Evolutionary conservation across 768 basidiomycete species (phyloP).

Genomic region (Pisolithus albus): DNA sequence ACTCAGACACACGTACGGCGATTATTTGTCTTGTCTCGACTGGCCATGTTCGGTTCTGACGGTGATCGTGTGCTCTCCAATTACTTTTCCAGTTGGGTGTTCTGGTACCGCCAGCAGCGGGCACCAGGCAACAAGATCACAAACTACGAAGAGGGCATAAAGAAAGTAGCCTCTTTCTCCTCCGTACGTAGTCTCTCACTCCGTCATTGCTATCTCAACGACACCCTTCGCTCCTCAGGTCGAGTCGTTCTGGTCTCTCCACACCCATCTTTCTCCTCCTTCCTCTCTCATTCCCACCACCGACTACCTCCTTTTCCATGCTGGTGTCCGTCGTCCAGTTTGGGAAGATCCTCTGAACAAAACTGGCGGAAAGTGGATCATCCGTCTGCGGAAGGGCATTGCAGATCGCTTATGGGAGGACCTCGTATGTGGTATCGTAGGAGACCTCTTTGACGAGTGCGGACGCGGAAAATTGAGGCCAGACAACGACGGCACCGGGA

Average conservation of each 20-base stretch:
- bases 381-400: constrained; percentile 86
- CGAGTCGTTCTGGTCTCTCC: constrained; percentile 93
- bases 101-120: constrained; percentile 89
- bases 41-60: constrained; percentile 10
- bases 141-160: constrained; percentile 93
- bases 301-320: constrained; percentile 90
- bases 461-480: constrained; percentile 26
- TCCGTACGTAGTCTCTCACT: constrained; percentile 49
- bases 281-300: constrained; percentile 82
- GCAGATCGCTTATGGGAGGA: constrained; percentile 91
- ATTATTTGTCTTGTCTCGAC: constrained; percentile 29
- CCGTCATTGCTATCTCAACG: background rate
- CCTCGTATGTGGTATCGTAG: constrained; percentile 77
- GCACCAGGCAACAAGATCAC: constrained; percentile 83
- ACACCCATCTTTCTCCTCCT: constrained; percentile 85
- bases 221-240: constrained; percentile 42
- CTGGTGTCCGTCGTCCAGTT: constrained; percentile 77
- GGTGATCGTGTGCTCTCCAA: background rate
- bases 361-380: constrained; percentile 90
- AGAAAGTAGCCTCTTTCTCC: constrained; percentile 83
- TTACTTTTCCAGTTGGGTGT: constrained; percentile 61
- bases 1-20: constrained; percentile 84
- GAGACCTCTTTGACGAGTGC: constrained; percentile 82
- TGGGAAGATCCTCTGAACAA: constrained; percentile 95
- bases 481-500: constrained; percentile 27